Conservation (phyloP, 176 grass and related monocot species). For the Chrysopogon serrulatus region DNA sequence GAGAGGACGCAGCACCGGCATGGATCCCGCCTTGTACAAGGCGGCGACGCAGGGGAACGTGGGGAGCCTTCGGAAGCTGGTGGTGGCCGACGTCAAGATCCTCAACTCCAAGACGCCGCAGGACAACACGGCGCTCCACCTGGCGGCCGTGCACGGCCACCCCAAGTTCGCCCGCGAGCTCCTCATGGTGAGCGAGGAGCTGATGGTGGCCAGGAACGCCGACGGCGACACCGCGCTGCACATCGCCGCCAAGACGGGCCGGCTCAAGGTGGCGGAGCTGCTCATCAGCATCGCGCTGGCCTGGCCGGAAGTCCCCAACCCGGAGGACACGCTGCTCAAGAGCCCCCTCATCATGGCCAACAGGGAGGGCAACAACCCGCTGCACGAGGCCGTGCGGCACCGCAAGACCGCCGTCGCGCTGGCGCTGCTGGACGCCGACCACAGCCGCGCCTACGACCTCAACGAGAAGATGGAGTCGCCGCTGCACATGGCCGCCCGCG, state of each 20-base stretch:
- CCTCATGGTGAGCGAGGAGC: neutral
- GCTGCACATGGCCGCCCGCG: conserved; percentile 57
- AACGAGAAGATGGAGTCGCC: conserved; percentile 52
- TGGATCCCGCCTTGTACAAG: conserved; percentile 45
- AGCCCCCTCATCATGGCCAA: conserved; percentile 11
- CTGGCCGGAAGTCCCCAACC: neutral
- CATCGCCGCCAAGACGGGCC: conserved; percentile 42
- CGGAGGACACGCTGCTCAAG: neutral
- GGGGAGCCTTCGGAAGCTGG: neutral
- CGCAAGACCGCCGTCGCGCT: conserved; percentile 21
- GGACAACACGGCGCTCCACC: conserved; percentile 54
- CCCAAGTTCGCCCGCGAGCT: conserved; percentile 9
- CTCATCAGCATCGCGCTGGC: neutral
- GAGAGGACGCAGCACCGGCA: conserved; percentile 30
- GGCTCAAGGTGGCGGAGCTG: neutral
- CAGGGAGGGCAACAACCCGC: conserved; percentile 30
- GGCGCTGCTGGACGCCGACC: conserved; percentile 41
- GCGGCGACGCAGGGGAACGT: conserved; percentile 39
- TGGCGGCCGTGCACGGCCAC: conserved; percentile 44
- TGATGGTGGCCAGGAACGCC: conserved; percentile 31
- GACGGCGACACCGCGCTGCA: conserved; percentile 72
- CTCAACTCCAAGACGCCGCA: conserved; percentile 44
- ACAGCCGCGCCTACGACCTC: conserved; percentile 14
- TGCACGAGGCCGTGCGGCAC: conserved; percentile 60
- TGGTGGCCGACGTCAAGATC: neutral